Percentiles rank a stretch among this genome's conserved stretches.
phyloP scores from a whole-genome alignment of 2,329 filamentous ascomycete species.

The Periconia macrospinosa region DNA sequence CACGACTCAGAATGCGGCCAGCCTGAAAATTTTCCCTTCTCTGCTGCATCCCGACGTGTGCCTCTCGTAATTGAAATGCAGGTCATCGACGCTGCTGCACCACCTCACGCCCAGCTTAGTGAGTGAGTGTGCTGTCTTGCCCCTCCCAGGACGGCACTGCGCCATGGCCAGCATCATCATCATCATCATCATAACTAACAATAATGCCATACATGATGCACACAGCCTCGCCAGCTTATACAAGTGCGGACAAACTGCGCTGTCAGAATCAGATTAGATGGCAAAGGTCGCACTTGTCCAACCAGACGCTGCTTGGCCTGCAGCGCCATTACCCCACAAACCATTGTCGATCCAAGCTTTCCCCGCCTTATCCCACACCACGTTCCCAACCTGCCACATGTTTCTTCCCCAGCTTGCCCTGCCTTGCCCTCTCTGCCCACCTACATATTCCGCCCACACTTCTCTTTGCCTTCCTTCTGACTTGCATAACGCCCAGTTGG shows the following conservation, averaged over 20 bases:
- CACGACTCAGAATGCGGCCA: constrained; percentile 17
- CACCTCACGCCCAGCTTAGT: constrained; percentile 5
- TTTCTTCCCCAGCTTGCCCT: constrained; percentile 9
- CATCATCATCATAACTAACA: not conserved
- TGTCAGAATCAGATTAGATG: not conserved
- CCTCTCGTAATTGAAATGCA: constrained; percentile 20
- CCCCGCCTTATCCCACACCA: constrained; percentile 43
- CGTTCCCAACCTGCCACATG: constrained; percentile 28
- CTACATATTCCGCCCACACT: too few relatives aligned
- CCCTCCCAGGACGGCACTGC: too few relatives aligned
- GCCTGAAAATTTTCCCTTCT: constrained; percentile 15
- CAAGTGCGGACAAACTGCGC: constrained; percentile 17
- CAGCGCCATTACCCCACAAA: constrained; percentile 43
- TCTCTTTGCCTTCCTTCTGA: constrained; percentile 24
- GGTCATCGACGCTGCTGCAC: constrained; percentile 7
- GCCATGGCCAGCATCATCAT: too few relatives aligned
- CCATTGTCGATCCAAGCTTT: constrained; percentile 31
- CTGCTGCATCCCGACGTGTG: constrained; percentile 14
- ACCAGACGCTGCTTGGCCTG: constrained; percentile 13
- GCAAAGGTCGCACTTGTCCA: not conserved
- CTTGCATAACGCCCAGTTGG: constrained; percentile 39
- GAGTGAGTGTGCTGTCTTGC: constrained; percentile 11
- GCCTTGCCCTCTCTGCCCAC: too few relatives aligned
- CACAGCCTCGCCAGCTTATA: constrained; percentile 32
- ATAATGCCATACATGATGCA: not conserved